Percentiles rank a stretch among this genome's conserved stretches.
Conservation (phyloP, 2,329 filamentous ascomycete genomes). For the Raffaelea ambrosiae region DNA sequence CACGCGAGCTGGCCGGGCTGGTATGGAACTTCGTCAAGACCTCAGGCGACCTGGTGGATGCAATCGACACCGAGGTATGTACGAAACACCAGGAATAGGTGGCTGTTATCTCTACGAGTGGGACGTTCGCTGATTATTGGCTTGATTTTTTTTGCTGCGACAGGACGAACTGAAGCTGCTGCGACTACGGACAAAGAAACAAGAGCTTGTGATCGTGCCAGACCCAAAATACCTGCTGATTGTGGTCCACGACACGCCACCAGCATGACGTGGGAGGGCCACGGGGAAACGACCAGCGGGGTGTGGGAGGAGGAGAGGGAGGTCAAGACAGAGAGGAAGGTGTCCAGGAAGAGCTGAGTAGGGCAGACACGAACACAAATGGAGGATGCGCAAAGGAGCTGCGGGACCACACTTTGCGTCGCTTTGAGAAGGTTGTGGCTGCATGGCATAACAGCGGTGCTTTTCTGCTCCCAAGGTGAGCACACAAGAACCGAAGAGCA, state of each 20-base stretch:
- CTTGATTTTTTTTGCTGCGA: not conserved
- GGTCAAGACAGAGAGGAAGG: not conserved
- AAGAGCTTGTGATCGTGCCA: constrained; percentile 76
- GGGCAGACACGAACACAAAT: too few relatives aligned
- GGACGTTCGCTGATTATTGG: not conserved
- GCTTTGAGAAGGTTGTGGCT: too few relatives aligned
- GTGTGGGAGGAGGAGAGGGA: not conserved
- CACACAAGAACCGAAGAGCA: too few relatives aligned
- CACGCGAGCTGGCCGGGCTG: constrained; percentile 66
- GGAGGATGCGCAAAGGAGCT: too few relatives aligned
- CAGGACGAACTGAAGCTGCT: constrained; percentile 71
- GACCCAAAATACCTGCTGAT: constrained; percentile 72
- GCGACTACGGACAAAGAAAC: constrained; percentile 71
- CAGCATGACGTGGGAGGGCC: constrained; percentile 38
- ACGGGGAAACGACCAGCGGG: not conserved
- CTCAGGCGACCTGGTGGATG: constrained; percentile 61
- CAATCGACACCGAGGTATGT: constrained; percentile 60
- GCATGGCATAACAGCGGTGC: too few relatives aligned
- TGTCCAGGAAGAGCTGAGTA: too few relatives aligned
- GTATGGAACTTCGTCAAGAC: constrained; percentile 68
- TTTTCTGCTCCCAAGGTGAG: too few relatives aligned
- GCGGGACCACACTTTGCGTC: too few relatives aligned
- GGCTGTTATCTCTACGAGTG: not conserved
- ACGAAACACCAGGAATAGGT: not conserved
- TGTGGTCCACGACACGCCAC: constrained; percentile 73